Conservation (phyloP, 2,329 filamentous ascomycete species). For the Penicillium occitanis region DNA sequence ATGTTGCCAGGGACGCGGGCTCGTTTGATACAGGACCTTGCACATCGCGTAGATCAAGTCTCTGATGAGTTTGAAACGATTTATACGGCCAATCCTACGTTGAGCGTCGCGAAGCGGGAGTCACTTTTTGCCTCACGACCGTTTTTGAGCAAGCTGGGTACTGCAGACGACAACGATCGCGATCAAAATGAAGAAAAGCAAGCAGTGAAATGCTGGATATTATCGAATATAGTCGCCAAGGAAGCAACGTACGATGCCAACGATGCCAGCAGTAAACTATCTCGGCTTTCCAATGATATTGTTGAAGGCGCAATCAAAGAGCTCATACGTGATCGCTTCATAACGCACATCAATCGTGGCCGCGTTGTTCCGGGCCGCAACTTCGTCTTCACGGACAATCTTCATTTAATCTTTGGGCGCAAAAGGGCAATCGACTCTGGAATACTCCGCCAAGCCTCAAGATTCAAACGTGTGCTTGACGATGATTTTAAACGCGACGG, state of each 20-base stretch:
- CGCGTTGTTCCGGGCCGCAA: conserved; percentile 44
- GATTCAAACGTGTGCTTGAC: conserved; percentile 48
- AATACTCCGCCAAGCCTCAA: conserved; percentile 42
- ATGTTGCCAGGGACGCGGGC: conserved; percentile 46
- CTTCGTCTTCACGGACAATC: conserved; percentile 45
- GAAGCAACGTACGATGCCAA: conserved; percentile 42
- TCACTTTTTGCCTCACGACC: conserved; percentile 12
- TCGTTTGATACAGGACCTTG: conserved; percentile 44
- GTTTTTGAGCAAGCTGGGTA: conserved; percentile 29
- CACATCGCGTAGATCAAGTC: conserved; percentile 37
- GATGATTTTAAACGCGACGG: conserved; percentile 34
- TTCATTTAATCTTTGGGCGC: conserved; percentile 42
- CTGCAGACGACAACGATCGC: neutral
- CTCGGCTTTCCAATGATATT: conserved; percentile 34
- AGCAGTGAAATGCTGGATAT: conserved; percentile 49
- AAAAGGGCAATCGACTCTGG: conserved; percentile 41
- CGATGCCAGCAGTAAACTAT: conserved; percentile 38
- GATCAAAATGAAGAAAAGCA: conserved; percentile 31
- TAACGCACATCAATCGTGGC: conserved; percentile 41
- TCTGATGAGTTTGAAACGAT: conserved; percentile 36
- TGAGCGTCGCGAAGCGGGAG: conserved; percentile 38
- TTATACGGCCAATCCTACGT: conserved; percentile 33
- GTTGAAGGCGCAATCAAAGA: conserved; percentile 43
- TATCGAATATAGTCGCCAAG: conserved; percentile 48
- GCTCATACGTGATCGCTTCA: conserved; percentile 42